Conservation (phyloP, 768 basidiomycete genomes). For the Auricularia sp. region DNA sequence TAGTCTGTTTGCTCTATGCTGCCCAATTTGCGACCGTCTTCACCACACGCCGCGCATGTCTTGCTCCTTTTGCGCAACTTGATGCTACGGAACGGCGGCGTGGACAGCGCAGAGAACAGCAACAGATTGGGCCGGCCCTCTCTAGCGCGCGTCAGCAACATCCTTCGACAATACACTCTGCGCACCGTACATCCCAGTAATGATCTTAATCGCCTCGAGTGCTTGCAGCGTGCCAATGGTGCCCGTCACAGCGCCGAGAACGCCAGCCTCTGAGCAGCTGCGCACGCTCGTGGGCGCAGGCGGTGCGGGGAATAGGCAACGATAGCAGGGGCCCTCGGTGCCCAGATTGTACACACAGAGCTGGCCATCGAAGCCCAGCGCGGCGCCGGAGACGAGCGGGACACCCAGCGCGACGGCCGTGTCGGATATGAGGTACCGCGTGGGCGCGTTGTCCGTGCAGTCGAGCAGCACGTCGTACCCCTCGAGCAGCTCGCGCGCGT, state of each 20-base stretch:
- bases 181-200: constrained; percentile 55
- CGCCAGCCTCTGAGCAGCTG: constrained; percentile 77
- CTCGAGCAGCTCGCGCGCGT: constrained; percentile 51
- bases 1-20: constrained; percentile 59
- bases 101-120: constrained; percentile 60
- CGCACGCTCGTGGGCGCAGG: constrained; percentile 32
- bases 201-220: constrained; percentile 72
- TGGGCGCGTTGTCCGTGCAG: constrained; percentile 89
- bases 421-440: constrained; percentile 89
- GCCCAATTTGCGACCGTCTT: constrained; percentile 30
- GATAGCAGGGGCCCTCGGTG: constrained; percentile 72
- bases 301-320: constrained; percentile 83
- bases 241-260: constrained; percentile 83
- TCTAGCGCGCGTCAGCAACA: constrained; percentile 14
- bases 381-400: constrained; percentile 87
- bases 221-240: constrained; percentile 86
- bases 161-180: too few species aligned
- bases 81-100: constrained; percentile 69
- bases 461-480: constrained; percentile 75
- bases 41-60: constrained; percentile 69
- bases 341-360: constrained; percentile 61
- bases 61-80: constrained; percentile 65
- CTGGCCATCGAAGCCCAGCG: constrained; percentile 77
- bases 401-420: constrained; percentile 63
- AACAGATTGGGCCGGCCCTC: constrained; percentile 57